Evolutionary conservation across 164 flowering plant species (phyloP).

Genomic region (Brasenia schreberi): DNA sequence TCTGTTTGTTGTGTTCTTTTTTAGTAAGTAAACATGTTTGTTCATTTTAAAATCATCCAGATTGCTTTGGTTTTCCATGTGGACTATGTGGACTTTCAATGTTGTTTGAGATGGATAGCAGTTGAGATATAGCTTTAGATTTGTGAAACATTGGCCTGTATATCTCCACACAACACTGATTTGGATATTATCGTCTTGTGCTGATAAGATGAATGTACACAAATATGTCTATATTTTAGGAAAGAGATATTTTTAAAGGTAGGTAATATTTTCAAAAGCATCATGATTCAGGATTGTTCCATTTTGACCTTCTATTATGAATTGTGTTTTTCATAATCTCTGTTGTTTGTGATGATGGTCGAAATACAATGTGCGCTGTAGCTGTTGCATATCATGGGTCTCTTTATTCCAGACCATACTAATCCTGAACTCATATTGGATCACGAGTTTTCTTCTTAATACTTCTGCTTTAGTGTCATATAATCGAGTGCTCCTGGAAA

Average conservation of each 20-base stretch:
- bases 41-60: no score
- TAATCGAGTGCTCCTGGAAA: neutral
- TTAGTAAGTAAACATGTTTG: neutral
- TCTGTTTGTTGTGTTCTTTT: neutral
- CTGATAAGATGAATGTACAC: no score
- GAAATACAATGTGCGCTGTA: neutral
- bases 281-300: neutral
- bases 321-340: neutral
- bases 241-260: neutral
- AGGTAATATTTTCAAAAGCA: neutral
- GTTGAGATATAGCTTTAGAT: neutral
- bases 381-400: neutral
- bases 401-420: no score
- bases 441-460: neutral
- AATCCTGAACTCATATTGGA: no score
- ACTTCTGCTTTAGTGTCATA: no score
- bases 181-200: no score
- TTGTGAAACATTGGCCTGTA: neutral
- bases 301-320: no score
- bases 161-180: no score
- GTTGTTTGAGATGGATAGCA: neutral
- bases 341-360: neutral
- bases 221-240: no score
- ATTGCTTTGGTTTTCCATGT: neutral
- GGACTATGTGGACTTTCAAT: neutral